Percentiles rank a stretch among this genome's conserved stretches.
These are phyloP conservation scores for Pichia sp. DNA, from an alignment of 1,139 yeast genomes.

Conservation along the genomic window DNA sequence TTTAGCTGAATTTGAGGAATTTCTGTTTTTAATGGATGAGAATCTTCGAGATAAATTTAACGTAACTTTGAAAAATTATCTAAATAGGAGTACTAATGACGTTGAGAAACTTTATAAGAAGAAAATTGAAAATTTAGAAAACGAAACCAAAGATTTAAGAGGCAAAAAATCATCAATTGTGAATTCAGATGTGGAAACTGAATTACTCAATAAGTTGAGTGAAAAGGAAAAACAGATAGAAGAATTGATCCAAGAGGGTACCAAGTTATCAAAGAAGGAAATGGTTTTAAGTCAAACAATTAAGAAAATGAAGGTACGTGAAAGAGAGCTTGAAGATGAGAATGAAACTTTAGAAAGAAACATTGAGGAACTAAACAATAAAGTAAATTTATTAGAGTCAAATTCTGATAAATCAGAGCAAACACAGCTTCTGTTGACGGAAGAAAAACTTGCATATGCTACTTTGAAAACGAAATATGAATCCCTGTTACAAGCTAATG, in stretches of 20 bases:
- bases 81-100: neutral
- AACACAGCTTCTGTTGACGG: constrained; percentile 22
- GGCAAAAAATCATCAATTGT: neutral
- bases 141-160: neutral
- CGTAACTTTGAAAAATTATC: constrained; percentile 5
- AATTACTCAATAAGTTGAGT: constrained; percentile 28
- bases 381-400: constrained; percentile 32
- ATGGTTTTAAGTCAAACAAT: constrained; percentile 61
- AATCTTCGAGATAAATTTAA: constrained; percentile 2
- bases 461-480: constrained; percentile 24
- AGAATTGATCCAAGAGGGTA: constrained; percentile 68
- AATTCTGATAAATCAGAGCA: constrained; percentile 22
- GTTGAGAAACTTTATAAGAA: constrained; percentile 7
- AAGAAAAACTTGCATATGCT: constrained; percentile 23
- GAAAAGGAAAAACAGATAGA: constrained; percentile 53
- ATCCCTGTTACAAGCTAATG: constrained; percentile 21
- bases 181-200: constrained; percentile 1
- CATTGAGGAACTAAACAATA: constrained; percentile 30
- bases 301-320: constrained; percentile 50
- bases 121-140: constrained; percentile 4
- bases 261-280: constrained; percentile 67
- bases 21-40: neutral
- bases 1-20: neutral
- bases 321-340: constrained; percentile 35
- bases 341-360: constrained; percentile 16